phyloP scores from a whole-genome alignment of 2,329 filamentous ascomycete species.

The Niveomyces coronatus region DNA sequence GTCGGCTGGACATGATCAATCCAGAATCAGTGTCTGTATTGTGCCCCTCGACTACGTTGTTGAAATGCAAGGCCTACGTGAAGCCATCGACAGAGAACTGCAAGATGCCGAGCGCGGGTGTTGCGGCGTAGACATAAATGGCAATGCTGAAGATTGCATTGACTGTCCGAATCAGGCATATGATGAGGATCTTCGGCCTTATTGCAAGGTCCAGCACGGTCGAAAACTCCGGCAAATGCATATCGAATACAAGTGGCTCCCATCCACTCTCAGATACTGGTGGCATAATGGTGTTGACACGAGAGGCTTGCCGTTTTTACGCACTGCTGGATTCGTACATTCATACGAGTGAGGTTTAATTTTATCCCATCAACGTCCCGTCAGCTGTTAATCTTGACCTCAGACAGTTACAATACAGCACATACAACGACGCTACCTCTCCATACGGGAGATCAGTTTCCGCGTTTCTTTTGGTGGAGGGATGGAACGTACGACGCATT shows the following conservation, averaged over 20 bases:
- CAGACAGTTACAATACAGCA: constrained; percentile 1
- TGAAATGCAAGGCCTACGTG: background rate
- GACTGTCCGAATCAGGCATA: background rate
- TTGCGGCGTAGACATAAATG: background rate
- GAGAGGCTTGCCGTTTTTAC: constrained; percentile 1
- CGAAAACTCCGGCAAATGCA: background rate
- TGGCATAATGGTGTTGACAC: background rate
- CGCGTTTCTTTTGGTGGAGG: background rate
- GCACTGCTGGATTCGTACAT: background rate
- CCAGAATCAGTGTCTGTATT: background rate
- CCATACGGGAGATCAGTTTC: background rate
- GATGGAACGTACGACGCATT: constrained; percentile 1
- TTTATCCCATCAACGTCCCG: background rate
- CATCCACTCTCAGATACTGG: constrained; percentile 1
- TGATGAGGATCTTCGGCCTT: background rate
- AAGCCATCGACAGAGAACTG: background rate
- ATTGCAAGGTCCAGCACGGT: background rate
- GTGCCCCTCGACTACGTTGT: background rate
- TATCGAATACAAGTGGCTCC: constrained; percentile 1
- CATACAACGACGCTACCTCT: background rate
- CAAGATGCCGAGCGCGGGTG: background rate
- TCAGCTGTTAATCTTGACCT: background rate
- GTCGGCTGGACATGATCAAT: too few species aligned
- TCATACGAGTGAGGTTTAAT: constrained; percentile 2
- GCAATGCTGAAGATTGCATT: background rate